These are phyloP conservation scores for Aspergillaceae sp. DNA, from an alignment of 2,329 filamentous ascomycete species.

Conservation along the genomic window DNA sequence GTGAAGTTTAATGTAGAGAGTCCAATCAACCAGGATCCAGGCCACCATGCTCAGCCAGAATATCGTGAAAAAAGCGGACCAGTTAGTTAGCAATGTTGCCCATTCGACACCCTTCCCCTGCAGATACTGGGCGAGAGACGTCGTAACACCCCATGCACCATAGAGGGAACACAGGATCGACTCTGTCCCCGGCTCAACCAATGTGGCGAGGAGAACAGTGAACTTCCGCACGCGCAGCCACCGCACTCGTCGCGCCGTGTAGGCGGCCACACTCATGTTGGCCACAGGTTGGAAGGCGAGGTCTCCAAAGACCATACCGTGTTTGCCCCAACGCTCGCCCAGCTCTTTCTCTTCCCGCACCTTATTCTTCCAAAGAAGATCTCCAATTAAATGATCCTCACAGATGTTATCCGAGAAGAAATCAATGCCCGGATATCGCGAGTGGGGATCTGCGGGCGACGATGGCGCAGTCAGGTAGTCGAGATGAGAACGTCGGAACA, in stretches of 20 bases:
- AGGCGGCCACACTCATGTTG: conserved; percentile 67
- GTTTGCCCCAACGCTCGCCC: conserved; percentile 55
- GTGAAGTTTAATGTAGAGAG: conserved; percentile 65
- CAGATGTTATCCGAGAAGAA: conserved; percentile 95
- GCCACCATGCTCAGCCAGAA: conserved; percentile 57
- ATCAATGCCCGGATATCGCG: conserved; percentile 62
- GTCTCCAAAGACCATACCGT: conserved; percentile 76
- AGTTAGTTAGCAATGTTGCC: conserved; percentile 54
- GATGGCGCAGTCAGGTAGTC: conserved; percentile 57
- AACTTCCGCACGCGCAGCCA: conserved; percentile 94
- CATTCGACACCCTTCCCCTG: conserved; percentile 26
- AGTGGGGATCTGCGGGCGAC: conserved; percentile 37
- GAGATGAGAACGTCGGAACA: conserved; percentile 91
- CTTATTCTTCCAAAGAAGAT: conserved; percentile 66
- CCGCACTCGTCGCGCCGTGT: conserved; percentile 69
- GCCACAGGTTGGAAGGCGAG: conserved; percentile 83
- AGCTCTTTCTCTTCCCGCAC: conserved; percentile 28
- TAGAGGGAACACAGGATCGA: conserved; percentile 75
- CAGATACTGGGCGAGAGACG: conserved; percentile 53
- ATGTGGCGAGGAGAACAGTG: conserved; percentile 77
- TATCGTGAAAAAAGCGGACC: conserved; percentile 54
- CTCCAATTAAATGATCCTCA: conserved; percentile 93
- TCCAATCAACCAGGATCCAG: conserved; percentile 72
- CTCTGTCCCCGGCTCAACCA: conserved; percentile 90
- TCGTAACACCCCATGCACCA: conserved; percentile 69